Percentiles rank a stretch among this genome's conserved stretches.
Evolutionary conservation across 495 filamentous ascomycete genomes (phyloP).

Genomic region (Xylaria flabelliformis): DNA sequence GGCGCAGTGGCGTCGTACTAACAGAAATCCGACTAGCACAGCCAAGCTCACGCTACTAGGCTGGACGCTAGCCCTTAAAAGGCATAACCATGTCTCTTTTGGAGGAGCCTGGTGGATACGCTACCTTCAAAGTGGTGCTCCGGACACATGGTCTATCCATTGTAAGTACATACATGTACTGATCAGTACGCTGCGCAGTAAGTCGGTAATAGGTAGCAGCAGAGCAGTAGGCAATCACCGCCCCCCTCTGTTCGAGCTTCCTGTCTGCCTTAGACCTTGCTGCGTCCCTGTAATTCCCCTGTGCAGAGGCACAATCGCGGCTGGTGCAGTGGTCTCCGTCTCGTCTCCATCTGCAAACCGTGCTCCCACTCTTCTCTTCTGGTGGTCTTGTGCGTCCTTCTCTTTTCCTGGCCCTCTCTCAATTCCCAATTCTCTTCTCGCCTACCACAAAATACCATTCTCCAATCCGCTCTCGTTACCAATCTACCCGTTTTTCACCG

Average conservation of each 20-base stretch:
- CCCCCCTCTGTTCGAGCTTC: conserved; percentile 14
- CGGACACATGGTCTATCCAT: background rate
- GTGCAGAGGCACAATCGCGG: conserved; percentile 7
- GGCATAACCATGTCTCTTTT: conserved; percentile 4
- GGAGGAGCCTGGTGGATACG: conserved; percentile 5
- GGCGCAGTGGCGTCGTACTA: background rate
- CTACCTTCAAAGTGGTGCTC: background rate
- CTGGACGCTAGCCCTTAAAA: background rate
- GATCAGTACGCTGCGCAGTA: no score
- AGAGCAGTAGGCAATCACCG: conserved; percentile 1
- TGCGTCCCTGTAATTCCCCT: conserved; percentile 18
- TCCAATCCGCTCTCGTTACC: conserved; percentile 24
- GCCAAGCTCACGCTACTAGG: background rate
- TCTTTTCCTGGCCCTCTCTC: conserved; percentile 14
- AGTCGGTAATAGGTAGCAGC: background rate
- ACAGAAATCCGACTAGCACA: conserved; percentile 11
- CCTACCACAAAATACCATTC: conserved; percentile 25
- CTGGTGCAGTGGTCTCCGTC: background rate
- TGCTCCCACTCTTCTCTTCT: conserved; percentile 25
- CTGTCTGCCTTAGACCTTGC: background rate
- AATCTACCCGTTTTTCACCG: background rate
- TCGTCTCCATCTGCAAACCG: conserved; percentile 14
- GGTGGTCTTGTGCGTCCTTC: conserved; percentile 26
- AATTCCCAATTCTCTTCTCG: conserved; percentile 21
- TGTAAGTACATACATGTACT: background rate